phyloP scores from a whole-genome alignment of 73 alveolate species.

The Tetrahymena borealis region DNA sequence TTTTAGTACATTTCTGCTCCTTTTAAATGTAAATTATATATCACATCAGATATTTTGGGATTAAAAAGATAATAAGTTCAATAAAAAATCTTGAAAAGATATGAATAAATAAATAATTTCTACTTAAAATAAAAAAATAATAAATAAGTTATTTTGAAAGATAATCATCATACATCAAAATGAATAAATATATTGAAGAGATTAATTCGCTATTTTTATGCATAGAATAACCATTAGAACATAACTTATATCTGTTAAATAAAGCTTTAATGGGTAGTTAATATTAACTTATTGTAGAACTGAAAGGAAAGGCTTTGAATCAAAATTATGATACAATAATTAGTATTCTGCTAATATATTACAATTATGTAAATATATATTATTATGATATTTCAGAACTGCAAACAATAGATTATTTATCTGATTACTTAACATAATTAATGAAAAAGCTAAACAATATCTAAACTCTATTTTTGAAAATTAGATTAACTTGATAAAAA shows the following conservation, averaged over 20 bases:
- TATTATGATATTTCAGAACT: no score
- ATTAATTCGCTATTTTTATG: background rate
- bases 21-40: no score
- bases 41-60: no score
- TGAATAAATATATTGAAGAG: background rate
- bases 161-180: background rate
- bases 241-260: background rate
- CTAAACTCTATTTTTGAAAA: background rate
- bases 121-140: background rate
- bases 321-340: background rate
- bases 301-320: background rate
- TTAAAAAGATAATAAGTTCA: no score
- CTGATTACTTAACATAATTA: no score
- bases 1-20: no score
- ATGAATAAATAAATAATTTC: no score
- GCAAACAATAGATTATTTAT: no score
- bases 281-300: background rate
- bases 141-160: background rate
- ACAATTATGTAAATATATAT: background rate
- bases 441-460: background rate
- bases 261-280: background rate
- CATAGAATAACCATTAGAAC: background rate
- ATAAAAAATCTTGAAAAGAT: no score
- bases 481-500: background rate
- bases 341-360: background rate